phyloP scores from a whole-genome alignment of 345 rosid species.

The Physaria fendleri region DNA sequence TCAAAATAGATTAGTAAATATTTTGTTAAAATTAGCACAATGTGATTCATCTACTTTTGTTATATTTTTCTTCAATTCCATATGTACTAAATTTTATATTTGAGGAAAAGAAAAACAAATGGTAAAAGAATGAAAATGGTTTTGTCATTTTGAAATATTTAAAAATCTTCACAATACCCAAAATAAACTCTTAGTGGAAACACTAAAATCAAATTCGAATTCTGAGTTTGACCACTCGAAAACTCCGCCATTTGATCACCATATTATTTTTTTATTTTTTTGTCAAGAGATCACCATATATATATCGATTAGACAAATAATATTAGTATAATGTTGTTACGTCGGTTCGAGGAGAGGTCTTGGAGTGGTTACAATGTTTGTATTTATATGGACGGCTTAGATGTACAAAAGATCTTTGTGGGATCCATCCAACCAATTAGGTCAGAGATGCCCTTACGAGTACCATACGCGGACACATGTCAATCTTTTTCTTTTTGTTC shows the following conservation, averaged over 20 bases:
- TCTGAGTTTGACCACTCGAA: not conserved
- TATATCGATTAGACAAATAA: too few species aligned
- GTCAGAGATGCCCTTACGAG: conserved; percentile 10
- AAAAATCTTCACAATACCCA: not conserved
- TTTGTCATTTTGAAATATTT: too few species aligned
- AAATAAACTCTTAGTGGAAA: not conserved
- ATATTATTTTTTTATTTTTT: too few species aligned
- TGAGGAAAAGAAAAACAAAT: too few species aligned
- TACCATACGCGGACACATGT: conserved; percentile 5
- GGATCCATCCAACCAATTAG: conserved; percentile 18
- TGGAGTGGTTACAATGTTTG: conserved; percentile 22
- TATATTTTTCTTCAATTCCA: too few species aligned
- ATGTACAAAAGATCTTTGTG: conserved; percentile 9
- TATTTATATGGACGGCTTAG: conserved; percentile 17
- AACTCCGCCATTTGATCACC: not conserved
- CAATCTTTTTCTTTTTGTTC: not conserved
- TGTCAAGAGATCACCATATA: too few species aligned
- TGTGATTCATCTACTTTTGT: too few species aligned
- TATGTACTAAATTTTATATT: too few species aligned
- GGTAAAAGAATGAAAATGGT: too few species aligned
- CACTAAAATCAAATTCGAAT: not conserved
- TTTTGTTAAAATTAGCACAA: too few species aligned
- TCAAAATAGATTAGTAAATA: too few species aligned
- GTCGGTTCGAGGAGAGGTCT: conserved; percentile 8
- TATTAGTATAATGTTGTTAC: conserved; percentile 16